phyloP scores from a whole-genome alignment of 345 rosid genomes.

The Citrus trifoliata region DNA sequence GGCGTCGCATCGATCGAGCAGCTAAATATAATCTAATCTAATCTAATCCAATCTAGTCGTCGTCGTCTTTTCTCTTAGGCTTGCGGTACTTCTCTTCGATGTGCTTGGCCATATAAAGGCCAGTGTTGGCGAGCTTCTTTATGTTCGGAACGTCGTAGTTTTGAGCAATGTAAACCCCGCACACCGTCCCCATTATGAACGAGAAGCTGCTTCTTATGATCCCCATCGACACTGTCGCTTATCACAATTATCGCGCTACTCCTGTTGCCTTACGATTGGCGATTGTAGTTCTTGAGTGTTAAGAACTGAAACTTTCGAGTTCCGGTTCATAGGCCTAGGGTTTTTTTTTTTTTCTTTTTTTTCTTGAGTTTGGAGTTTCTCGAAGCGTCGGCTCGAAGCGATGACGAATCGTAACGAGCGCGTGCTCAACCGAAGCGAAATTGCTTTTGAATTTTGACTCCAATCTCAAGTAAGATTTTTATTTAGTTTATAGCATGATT shows the following conservation, averaged over 20 bases:
- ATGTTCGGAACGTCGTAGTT: slow-evolving; percentile 86
- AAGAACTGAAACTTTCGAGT: not conserved
- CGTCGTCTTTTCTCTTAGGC: slow-evolving; percentile 10
- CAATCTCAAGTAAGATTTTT: no score
- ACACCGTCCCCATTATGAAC: slow-evolving; percentile 55
- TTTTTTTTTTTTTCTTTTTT: not conserved
- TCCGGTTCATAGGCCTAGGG: no score
- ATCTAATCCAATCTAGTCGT: not conserved
- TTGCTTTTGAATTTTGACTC: no score
- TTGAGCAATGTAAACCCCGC: slow-evolving; percentile 81
- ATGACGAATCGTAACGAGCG: not conserved
- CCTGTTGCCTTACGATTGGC: not conserved
- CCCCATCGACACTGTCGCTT: slow-evolving; percentile 53
- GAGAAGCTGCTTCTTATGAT: slow-evolving; percentile 61
- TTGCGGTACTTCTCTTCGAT: slow-evolving; percentile 43
- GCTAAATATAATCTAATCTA: not conserved
- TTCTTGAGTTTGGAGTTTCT: not conserved
- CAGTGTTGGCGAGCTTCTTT: slow-evolving; percentile 47
- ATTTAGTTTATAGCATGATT: no score
- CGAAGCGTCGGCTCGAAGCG: not conserved
- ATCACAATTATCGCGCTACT: not conserved
- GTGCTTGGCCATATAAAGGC: slow-evolving; percentile 50
- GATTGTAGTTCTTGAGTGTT: not conserved
- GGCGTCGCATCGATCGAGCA: not conserved
- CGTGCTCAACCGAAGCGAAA: not conserved